These are phyloP conservation scores for Saccharomyces hybrid DNA, from an alignment of 1,139 yeast species.

Conservation along the genomic window DNA sequence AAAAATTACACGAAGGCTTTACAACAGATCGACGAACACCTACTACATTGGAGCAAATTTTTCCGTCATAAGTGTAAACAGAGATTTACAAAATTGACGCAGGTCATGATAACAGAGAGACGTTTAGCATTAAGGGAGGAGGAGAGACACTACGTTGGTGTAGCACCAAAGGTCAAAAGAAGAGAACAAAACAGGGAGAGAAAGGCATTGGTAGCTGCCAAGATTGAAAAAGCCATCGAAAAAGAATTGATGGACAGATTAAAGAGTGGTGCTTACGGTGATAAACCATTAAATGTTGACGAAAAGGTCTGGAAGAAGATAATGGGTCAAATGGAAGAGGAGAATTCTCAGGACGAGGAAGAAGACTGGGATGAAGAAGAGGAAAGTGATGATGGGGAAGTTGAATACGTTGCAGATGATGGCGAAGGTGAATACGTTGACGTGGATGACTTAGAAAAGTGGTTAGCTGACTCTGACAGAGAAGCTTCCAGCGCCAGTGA, in stretches of 20 bases:
- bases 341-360: conserved; percentile 56
- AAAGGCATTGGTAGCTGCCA: conserved; percentile 95
- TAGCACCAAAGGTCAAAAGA: conserved; percentile 87
- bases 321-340: conserved; percentile 62
- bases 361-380: conserved; percentile 43
- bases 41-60: conserved; percentile 89
- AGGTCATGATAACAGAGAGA: conserved; percentile 94
- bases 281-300: conserved; percentile 92
- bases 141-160: conserved; percentile 87
- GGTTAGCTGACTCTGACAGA: conserved; percentile 64
- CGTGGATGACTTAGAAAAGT: conserved; percentile 81
- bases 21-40: conserved; percentile 76
- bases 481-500: conserved; percentile 36
- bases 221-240: conserved; percentile 92
- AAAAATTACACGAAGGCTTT: conserved; percentile 84
- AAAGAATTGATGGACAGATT: conserved; percentile 88
- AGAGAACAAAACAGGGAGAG: conserved; percentile 92
- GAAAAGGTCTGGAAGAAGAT: conserved; percentile 94
- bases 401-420: conserved; percentile 79
- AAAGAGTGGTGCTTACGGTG: conserved; percentile 97
- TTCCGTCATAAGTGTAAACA: conserved; percentile 91
- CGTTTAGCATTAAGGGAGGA: conserved; percentile 84
- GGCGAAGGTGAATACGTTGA: conserved; percentile 87
- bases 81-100: conserved; percentile 86
- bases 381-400: conserved; percentile 66